Conservation (phyloP, 2,329 filamentous ascomycete genomes). For the Rhinocladiella mackenziei region DNA sequence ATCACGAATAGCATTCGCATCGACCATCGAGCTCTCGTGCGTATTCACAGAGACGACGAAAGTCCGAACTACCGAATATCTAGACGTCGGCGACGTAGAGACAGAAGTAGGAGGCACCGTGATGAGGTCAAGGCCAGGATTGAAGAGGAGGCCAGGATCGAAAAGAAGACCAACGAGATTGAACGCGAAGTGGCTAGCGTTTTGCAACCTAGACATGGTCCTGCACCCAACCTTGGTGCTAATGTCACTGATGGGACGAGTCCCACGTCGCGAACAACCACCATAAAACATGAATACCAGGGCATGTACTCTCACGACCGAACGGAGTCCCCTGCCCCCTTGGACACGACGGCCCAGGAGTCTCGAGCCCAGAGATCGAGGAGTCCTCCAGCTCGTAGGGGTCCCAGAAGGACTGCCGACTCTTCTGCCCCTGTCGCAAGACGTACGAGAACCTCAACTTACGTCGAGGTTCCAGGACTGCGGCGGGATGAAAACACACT, state of each 20-base stretch:
- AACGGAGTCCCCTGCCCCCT: neutral
- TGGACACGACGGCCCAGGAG: neutral
- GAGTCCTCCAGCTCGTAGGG: neutral
- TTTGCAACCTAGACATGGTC: neutral
- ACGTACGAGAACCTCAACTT: neutral
- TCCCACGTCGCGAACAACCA: neutral
- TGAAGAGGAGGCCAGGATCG: neutral
- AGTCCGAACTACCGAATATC: neutral
- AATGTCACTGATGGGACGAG: neutral
- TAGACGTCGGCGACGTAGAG: neutral
- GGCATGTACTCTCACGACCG: neutral
- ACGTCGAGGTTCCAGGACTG: neutral
- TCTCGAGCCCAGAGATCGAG: neutral
- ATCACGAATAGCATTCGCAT: neutral
- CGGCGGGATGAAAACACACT: neutral
- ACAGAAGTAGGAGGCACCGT: neutral
- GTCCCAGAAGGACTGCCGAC: neutral
- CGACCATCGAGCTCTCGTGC: neutral
- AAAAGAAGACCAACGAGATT: slow-evolving; percentile 1
- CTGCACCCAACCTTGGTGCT: neutral
- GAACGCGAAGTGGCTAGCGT: slow-evolving; percentile 1
- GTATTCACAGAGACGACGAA: neutral
- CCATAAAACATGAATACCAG: neutral
- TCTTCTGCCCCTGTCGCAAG: neutral
- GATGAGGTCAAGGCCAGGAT: neutral